A percentile compares a stretch with the other conserved stretches of the same genome.
These are phyloP conservation scores for Dalbergia oliveri DNA, from an alignment of 306 rosid genomes.

Conservation along the genomic window DNA sequence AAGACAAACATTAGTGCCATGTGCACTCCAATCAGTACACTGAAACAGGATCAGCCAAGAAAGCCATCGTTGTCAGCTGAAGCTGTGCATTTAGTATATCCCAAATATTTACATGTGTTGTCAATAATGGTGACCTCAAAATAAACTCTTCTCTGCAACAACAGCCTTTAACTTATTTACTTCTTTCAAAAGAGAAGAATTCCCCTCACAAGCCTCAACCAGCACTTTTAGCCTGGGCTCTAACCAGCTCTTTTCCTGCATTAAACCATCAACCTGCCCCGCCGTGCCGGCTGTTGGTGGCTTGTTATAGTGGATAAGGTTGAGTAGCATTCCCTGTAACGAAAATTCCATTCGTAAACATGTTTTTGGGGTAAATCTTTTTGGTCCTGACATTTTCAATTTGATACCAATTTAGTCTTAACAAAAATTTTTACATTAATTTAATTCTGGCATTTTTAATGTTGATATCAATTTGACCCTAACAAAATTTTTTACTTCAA, in stretches of 20 bases:
- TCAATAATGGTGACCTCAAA: conserved; percentile 34
- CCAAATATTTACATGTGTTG: conserved; percentile 30
- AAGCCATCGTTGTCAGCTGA: background rate
- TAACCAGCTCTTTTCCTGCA: conserved; percentile 44
- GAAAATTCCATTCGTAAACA: conserved; percentile 37
- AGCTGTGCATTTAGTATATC: background rate
- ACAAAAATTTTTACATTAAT: too few relatives aligned
- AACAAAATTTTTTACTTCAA: too few relatives aligned
- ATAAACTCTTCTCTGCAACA: conserved; percentile 39
- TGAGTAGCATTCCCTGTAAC: conserved; percentile 77
- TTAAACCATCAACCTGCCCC: conserved; percentile 41
- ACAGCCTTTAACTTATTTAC: conserved; percentile 65
- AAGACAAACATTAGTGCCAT: conserved; percentile 1
- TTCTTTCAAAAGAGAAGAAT: conserved; percentile 68
- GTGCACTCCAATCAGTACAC: conserved; percentile 13
- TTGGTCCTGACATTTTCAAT: too few relatives aligned
- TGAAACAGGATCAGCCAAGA: conserved; percentile 7
- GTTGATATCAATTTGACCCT: too few relatives aligned
- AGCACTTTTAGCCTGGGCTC: conserved; percentile 69
- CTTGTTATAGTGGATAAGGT: conserved; percentile 63
- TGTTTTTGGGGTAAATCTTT: background rate
- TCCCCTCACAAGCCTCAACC: conserved; percentile 78
- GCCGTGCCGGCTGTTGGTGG: conserved; percentile 33
- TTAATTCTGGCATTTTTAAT: too few relatives aligned
- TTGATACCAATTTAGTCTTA: too few relatives aligned